phyloP scores from a whole-genome alignment of 2,329 filamentous ascomycete genomes.

The Colletotrichum simmondsii region DNA sequence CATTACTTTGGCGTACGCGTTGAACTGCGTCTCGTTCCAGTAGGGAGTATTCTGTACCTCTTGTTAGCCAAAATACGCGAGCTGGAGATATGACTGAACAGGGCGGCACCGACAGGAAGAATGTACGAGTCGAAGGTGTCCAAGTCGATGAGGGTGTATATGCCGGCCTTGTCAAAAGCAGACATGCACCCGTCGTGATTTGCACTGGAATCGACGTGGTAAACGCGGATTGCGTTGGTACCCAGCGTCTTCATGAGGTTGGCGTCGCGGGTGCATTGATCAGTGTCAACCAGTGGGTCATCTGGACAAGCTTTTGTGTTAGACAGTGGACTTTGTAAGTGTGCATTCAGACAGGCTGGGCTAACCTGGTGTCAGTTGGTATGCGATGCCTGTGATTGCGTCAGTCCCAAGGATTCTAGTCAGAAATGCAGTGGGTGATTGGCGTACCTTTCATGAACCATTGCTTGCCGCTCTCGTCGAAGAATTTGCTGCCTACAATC shows the following conservation, averaged over 20 bases:
- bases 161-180: slow-evolving; percentile 81
- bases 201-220: slow-evolving; percentile 80
- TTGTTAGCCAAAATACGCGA: background rate
- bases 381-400: slow-evolving; percentile 72
- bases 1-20: slow-evolving; percentile 76
- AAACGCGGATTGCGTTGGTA: slow-evolving; percentile 86
- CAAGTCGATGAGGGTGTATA: slow-evolving; percentile 87
- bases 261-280: slow-evolving; percentile 82
- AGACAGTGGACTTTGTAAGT: slow-evolving; percentile 13
- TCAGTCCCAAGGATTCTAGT: slow-evolving; percentile 14
- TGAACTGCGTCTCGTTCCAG: slow-evolving; percentile 80
- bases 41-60: slow-evolving; percentile 63
- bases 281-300: slow-evolving; percentile 80
- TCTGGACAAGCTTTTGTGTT: slow-evolving; percentile 45
- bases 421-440: background rate
- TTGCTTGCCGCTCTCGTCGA: slow-evolving; percentile 81
- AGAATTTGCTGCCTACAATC: slow-evolving; percentile 83
- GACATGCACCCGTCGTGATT: slow-evolving; percentile 86
- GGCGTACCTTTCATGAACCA: slow-evolving; percentile 83
- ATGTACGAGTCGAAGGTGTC: slow-evolving; percentile 80
- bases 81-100: background rate
- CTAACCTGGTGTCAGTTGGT: slow-evolving; percentile 64
- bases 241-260: slow-evolving; percentile 82
- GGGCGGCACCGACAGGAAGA: slow-evolving; percentile 59
- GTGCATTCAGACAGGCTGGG: slow-evolving; percentile 16